A percentile compares a stretch with the other conserved stretches of the same genome.
phyloP scores from a whole-genome alignment of 2,329 filamentous ascomycete genomes.

The Trichoderma atroviride region DNA sequence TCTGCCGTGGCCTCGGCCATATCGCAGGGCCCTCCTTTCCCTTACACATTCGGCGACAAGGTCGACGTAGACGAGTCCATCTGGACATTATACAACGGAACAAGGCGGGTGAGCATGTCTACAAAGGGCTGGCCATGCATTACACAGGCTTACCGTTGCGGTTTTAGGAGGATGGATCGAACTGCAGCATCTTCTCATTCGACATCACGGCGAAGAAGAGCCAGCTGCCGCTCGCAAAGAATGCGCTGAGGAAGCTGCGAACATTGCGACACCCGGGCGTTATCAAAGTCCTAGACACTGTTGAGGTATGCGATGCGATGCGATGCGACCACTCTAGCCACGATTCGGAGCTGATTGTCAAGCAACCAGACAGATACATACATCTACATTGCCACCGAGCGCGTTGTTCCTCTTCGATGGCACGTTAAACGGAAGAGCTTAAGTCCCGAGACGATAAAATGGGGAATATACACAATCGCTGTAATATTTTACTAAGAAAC shows the following conservation, averaged over 20 bases:
- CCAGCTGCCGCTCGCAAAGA: constrained; percentile 82
- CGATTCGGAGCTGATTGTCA: constrained; percentile 32
- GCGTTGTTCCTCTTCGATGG: constrained; percentile 85
- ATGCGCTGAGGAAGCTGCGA: constrained; percentile 89
- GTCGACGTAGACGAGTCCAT: constrained; percentile 92
- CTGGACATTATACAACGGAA: constrained; percentile 95
- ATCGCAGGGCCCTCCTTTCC: constrained; percentile 89
- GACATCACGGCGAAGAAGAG: constrained; percentile 81
- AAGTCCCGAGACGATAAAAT: constrained; percentile 91
- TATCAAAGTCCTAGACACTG: constrained; percentile 89
- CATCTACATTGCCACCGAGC: constrained; percentile 95
- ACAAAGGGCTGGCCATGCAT: background rate
- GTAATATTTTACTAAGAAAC: constrained; percentile 49
- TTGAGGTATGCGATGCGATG: constrained; percentile 67
- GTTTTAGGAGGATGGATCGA: constrained; percentile 82
- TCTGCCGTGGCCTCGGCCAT: constrained; percentile 97
- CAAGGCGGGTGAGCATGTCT: constrained; percentile 68
- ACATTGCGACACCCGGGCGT: constrained; percentile 94
- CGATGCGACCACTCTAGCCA: background rate
- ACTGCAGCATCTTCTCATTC: constrained; percentile 97
- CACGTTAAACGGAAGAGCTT: constrained; percentile 85
- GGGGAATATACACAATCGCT: constrained; percentile 86
- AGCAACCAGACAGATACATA: constrained; percentile 77
- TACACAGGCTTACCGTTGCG: background rate
- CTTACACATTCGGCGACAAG: constrained; percentile 88